Conservation (phyloP, 176 grass and related monocot genomes). For the Lolium rigidum region DNA sequence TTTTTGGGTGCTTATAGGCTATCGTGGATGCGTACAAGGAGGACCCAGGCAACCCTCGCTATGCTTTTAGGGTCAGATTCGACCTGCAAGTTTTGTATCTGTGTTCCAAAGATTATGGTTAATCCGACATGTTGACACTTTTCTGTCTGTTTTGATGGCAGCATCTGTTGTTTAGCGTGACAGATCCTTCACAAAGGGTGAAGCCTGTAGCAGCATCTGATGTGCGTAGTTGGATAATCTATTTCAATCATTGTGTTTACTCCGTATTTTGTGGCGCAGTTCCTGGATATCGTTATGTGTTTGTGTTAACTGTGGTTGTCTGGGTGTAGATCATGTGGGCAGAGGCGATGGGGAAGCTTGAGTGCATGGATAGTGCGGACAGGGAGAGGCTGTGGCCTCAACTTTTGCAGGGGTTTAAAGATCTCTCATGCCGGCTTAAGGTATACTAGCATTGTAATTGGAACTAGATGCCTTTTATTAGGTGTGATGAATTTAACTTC, state of each 20-base stretch:
- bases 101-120: conserved; percentile 4
- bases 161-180: conserved; percentile 92
- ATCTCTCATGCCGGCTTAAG: conserved; percentile 91
- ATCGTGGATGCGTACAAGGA: conserved; percentile 90
- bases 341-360: conserved; percentile 94
- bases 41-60: conserved; percentile 81
- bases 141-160: conserved; percentile 53
- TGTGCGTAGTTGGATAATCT: background rate
- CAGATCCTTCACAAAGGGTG: conserved; percentile 68
- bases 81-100: conserved; percentile 20
- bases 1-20: conserved; percentile 59
- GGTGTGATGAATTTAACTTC: background rate
- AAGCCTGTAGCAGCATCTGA: conserved; percentile 93
- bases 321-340: conserved; percentile 77
- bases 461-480: background rate
- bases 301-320: background rate
- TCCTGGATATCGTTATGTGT: background rate
- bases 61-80: conserved; percentile 76
- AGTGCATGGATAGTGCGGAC: conserved; percentile 89
- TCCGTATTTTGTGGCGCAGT: background rate
- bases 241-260: background rate
- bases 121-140: conserved; percentile 31
- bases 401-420: conserved; percentile 94
- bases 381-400: conserved; percentile 97
- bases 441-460: background rate